Base-by-base conservation (phyloP, 2,329 filamentous ascomycete species). In the Trichoderma harzianum region DNA sequence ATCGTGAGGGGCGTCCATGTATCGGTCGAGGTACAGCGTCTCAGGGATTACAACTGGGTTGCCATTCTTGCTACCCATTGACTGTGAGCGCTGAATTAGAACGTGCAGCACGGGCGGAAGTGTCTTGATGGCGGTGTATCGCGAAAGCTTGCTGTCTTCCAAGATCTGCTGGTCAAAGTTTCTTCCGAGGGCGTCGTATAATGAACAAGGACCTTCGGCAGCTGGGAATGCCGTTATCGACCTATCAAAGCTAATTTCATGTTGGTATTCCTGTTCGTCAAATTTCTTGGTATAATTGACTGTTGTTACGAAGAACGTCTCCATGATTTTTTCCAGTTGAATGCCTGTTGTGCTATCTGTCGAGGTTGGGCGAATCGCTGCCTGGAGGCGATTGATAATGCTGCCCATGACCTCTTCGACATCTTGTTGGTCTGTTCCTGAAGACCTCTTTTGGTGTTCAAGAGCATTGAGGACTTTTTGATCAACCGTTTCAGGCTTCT, bases 351-450 rank as follows among this genome's bases (percentile, higher is more conserved):
- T 87, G 7, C 86, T 82, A 71, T 83, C 80, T 72, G 93, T 89
- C 4, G 87, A 88, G n/a, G 87, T 87, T 7, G 93, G 88, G 71
- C 88, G 90, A 78, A 98, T 95, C 3, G 95, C 95, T 67, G 93
- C 94, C 77, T 96, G 93, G n/a, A 98, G 85, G 65, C 96, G 92
- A 78, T 95, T 94, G 72, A 98, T 89, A 30, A 97, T 93, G 77
- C 95, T 96, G 72, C 94, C 94, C 83, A 98, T 95, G 60, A 98
- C 95, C 81, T 99, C 96, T 14, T 94, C 94, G 5, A 98, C 95
- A 81, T 99, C 96, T 82, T 99, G 95, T 78, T 99, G 96, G 39
- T 93, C 85, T 0, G 86, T 88, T 3, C 86, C 86, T 11, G 84
- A 85, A 36, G 82, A 82, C 77, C 83, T 74, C 69, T 83, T 83